Evolutionary conservation across 1,284 basidiomycete genomes (phyloP), one percentile per base, ranked within the genome.

Genomic region (Amylostereum chailletii): DNA sequence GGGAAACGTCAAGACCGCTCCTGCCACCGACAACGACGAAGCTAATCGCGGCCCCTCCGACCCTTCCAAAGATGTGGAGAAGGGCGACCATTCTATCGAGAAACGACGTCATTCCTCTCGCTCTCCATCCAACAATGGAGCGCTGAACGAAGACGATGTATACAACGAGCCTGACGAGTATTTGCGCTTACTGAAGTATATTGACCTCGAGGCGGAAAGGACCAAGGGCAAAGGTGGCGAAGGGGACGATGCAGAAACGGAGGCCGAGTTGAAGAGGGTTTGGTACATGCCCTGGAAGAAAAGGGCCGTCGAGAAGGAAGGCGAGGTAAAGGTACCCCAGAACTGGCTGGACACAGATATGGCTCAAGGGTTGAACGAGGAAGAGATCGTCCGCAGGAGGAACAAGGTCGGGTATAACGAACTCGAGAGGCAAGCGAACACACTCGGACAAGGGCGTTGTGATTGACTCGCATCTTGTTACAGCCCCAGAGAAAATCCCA

Each of bases 271-370:
- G 32, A 47, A n/a, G 27, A 53, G 61, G n/a, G 44, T 57, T 1
- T 62, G 61, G 61, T 62, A 61, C 41, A 58, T 54, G 42, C 70
- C 70, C 11, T 72, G 70, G 70, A 70, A 67, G 57, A 69, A 62
- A 51, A 58, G 61, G 38, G 60, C 60, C 48, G 58, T 65, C 31
- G 57, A 62, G 44, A 47, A 50, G 33, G 51, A 55, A 19, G 56
- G 54, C 39, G 51, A n/a, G 33, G 30, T 39, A 37, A 51, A 59
- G 60, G 58, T 67, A 10, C 71, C 71, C 41, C 55, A 57, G 10
- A 62, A 63, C 50, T 70, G 70, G 72, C 68, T 77, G 49, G 64
- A 74, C 52, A 76, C 75, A 10, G 70, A 75, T 54, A 62, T 71
- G 56, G 53, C 54, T 34, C 62, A 68, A 52, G 75, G 75, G 55